Percentiles rank a stretch among this genome's conserved stretches.
These are phyloP conservation scores for Tetrapisispora nanseiensis DNA, from an alignment of 805 yeast species.

Conservation along the genomic window DNA sequence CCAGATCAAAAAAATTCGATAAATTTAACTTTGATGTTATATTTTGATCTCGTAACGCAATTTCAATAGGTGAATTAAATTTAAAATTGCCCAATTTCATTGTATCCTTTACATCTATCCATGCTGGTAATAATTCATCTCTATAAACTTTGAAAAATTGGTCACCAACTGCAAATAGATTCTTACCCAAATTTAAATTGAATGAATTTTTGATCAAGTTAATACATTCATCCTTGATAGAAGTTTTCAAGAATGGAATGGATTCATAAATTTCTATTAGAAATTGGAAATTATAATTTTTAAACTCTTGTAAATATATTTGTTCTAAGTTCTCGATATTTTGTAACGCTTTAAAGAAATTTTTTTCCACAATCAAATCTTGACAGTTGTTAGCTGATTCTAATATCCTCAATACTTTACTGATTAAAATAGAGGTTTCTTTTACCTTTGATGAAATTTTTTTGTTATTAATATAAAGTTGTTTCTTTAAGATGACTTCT, in stretches of 20 bases:
- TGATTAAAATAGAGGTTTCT: constrained; percentile 60
- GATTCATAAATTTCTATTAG: constrained; percentile 64
- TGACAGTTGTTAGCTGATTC: constrained; percentile 82
- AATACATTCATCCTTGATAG: constrained; percentile 67
- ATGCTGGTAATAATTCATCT: constrained; percentile 40
- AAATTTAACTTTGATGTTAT: constrained; percentile 33
- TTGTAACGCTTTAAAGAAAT: constrained; percentile 79
- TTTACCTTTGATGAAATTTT: constrained; percentile 57
- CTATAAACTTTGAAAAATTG: constrained; percentile 44
- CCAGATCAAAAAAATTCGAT: constrained; percentile 41
- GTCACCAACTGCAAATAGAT: constrained; percentile 38
- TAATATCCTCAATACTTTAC: constrained; percentile 66
- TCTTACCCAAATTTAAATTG: constrained; percentile 48
- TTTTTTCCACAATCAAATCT: constrained; percentile 62
- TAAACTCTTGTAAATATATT: constrained; percentile 59
- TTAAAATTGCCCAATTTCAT: constrained; percentile 42
- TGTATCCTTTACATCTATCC: constrained; percentile 52
- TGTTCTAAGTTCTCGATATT: constrained; percentile 65
- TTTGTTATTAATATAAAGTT: constrained; percentile 47
- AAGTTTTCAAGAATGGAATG: constrained; percentile 62
- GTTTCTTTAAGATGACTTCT: constrained; percentile 54
- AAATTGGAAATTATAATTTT: constrained; percentile 53
- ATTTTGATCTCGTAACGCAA: constrained; percentile 56
- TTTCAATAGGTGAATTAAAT: constrained; percentile 80
- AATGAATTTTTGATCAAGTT: constrained; percentile 59